Evolutionary conservation across 2,329 filamentous ascomycete species (phyloP), one percentile per base, ranked within the genome.

Genomic region (Monilinia polystroma): DNA sequence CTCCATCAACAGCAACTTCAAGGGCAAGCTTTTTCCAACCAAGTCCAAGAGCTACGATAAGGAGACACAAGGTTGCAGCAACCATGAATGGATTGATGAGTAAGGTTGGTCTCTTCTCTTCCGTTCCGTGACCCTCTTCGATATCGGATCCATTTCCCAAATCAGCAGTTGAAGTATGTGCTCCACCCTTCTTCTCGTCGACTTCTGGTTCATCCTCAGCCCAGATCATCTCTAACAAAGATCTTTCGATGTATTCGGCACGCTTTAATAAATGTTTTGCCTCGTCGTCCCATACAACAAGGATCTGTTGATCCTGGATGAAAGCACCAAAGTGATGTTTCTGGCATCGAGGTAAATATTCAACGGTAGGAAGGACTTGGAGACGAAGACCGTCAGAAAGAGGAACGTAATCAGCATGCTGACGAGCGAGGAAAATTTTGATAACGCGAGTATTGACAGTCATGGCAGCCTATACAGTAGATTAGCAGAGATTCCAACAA

Each of bases 311-410:
- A 69, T 87, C 84, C 68, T 83, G 80, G 63, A 88, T 83, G 74
- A 88, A 88, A 11, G 86, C 86, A n/a, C 84, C 86, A 72, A 87
- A 88, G 68, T 88, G 86, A 76, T 88, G 85, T 74, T 87, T 87
- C 73, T 87, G 82, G 71, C 85, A 88, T 32, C 80, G 77, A 0
- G 85, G 83, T 5, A 90, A 78, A 59, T 84, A 81, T 2, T 79
- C 78, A 66, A 89, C 82, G 59, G 82, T 82, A 2, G 83, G 83
- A 29, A 90, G 78, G 5, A 90, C 84, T 73, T 90, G 88, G 8
- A 90, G 77, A 35, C 84, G 83, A 23, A 88, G 80, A 4, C 84
- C 85, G 64, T 83, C 80, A 20, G 81, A 76, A 20, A 90, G 78
- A 12, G 87, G 85, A 12, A 90, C 84, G 70, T 83, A 87, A 20